These are phyloP conservation scores for Rhododendron vialii DNA, from an alignment of 148 eudicot species.

Conservation along the genomic window DNA sequence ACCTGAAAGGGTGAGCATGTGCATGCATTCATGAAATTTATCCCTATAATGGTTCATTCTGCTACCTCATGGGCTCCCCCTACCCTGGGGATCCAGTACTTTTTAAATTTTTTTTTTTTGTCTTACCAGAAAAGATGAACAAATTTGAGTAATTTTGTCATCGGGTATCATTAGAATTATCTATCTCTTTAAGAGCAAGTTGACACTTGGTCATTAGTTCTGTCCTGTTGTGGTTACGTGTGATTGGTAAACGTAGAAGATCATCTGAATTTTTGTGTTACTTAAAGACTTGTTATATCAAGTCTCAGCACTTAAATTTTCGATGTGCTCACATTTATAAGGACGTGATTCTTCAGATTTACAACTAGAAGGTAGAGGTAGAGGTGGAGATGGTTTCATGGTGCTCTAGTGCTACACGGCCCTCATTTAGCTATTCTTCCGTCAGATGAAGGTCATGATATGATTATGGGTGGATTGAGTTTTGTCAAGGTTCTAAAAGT, in stretches of 20 bases:
- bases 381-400: background rate
- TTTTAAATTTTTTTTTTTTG: background rate
- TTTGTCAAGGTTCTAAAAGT: too few relatives aligned
- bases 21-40: background rate
- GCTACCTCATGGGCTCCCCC: background rate
- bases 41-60: background rate
- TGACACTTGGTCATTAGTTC: background rate
- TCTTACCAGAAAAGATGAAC: background rate
- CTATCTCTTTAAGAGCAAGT: background rate
- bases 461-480: background rate
- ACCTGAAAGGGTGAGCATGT: constrained; percentile 52
- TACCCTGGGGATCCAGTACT: background rate
- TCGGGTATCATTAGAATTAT: background rate
- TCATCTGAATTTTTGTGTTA: background rate
- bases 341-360: background rate
- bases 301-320: background rate
- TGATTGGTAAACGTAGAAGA: background rate
- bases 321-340: background rate
- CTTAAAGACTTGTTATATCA: background rate
- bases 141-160: background rate
- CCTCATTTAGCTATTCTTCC: background rate
- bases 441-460: background rate
- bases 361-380: background rate
- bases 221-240: background rate
- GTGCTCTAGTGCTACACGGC: background rate